A percentile compares a stretch with the other conserved stretches of the same genome.
Conservation (phyloP, 371 early-diverging fungal genomes). For the Mucor mucedo region DNA sequence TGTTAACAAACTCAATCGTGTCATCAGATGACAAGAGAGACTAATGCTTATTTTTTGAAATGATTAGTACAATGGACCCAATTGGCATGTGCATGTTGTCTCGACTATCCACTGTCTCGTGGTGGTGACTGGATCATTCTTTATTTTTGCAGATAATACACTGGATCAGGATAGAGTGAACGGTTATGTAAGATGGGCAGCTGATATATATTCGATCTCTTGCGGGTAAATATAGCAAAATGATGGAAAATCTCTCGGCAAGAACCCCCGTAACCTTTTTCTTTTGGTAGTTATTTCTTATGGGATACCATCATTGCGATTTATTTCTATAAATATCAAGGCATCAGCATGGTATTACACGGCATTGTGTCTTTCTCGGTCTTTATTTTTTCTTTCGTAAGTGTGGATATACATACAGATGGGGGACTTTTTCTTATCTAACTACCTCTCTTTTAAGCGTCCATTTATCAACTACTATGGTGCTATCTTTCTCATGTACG, state of each 20-base stretch:
- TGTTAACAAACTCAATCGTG: conserved; percentile 6
- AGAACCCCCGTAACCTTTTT: not conserved
- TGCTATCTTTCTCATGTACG: conserved; percentile 87
- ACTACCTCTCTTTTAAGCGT: conserved; percentile 39
- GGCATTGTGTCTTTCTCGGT: conserved; percentile 81
- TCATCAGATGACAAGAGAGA: not conserved
- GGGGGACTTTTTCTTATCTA: not conserved
- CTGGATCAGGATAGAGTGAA: conserved; percentile 73
- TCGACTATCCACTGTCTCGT: conserved; percentile 62
- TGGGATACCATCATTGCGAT: conserved; percentile 87
- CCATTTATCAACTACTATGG: conserved; percentile 91
- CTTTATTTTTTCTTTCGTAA: conserved; percentile 74
- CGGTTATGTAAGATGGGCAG: conserved; percentile 75
- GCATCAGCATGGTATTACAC: conserved; percentile 85
- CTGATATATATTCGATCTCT: conserved; percentile 79
- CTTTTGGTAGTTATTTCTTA: conserved; percentile 75
- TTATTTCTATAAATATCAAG: conserved; percentile 69
- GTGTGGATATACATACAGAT: conserved; percentile 31
- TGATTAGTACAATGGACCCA: conserved; percentile 51
- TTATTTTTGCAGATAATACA: conserved; percentile 62
- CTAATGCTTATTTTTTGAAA: no score
- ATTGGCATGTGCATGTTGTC: conserved; percentile 82
- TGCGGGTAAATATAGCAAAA: conserved; percentile 69
- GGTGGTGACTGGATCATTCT: conserved; percentile 63
- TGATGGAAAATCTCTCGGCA: not conserved